These are phyloP conservation scores for Glaciozyma antarctica DNA, from an alignment of 768 basidiomycete genomes.

Conservation along the genomic window DNA sequence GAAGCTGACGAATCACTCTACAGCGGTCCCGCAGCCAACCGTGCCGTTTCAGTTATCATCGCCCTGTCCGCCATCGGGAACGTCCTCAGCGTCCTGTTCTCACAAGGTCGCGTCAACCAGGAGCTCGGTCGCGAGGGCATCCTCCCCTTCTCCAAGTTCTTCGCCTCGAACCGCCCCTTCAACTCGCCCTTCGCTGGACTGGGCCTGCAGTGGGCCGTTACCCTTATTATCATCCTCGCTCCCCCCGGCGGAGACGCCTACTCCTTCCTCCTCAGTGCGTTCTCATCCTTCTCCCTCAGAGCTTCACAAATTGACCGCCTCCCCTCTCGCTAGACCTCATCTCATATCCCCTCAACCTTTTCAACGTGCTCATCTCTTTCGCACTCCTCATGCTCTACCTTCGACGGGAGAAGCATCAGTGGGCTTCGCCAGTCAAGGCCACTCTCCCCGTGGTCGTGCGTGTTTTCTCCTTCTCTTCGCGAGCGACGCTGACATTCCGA, in stretches of 20 bases:
- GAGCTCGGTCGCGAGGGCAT: conserved; percentile 36
- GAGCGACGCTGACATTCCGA: neutral
- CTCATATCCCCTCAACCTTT: conserved; percentile 33
- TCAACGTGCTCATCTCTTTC: conserved; percentile 32
- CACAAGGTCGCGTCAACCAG: conserved; percentile 26
- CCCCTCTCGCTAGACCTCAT: conserved; percentile 20
- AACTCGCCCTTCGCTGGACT: conserved; percentile 36
- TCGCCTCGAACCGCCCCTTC: conserved; percentile 35
- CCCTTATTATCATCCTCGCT: conserved; percentile 30
- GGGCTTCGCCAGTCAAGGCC: conserved; percentile 25
- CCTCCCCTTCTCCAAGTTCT: conserved; percentile 34
- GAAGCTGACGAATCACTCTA: too few species aligned
- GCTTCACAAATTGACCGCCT: neutral
- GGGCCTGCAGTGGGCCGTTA: conserved; percentile 29
- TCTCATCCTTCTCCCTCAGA: neutral
- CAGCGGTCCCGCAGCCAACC: conserved; percentile 10
- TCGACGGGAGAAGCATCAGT: conserved; percentile 12
- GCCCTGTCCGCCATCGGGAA: conserved; percentile 30
- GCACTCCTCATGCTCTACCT: conserved; percentile 30
- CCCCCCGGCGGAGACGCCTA: conserved; percentile 35
- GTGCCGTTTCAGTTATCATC: conserved; percentile 24
- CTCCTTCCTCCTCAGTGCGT: conserved; percentile 31
- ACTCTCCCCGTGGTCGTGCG: conserved; percentile 21
- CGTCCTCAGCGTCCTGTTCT: conserved; percentile 26
- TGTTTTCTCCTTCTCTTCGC: neutral